phyloP scores from a whole-genome alignment of 768 basidiomycete genomes.

The Kwoniella dendrophila region DNA sequence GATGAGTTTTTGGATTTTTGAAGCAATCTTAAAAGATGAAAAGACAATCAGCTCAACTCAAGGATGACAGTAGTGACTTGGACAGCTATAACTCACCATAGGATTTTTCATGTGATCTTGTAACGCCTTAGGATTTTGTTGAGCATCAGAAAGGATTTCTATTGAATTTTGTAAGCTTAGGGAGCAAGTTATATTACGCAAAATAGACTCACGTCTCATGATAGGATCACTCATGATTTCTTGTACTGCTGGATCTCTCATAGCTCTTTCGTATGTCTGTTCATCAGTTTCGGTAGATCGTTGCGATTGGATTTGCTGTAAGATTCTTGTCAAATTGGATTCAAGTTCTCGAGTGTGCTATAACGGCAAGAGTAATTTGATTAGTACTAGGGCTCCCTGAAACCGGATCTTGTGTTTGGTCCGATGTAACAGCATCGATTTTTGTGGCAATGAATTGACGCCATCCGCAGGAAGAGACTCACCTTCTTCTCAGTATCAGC shows the following conservation, averaged over 20 bases:
- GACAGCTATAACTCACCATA: constrained; percentile 35
- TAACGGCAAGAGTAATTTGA: not conserved
- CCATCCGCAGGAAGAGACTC: too few species aligned
- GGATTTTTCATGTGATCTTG: constrained; percentile 94
- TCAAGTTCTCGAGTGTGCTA: constrained; percentile 77
- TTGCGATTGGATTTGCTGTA: constrained; percentile 75
- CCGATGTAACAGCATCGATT: not conserved
- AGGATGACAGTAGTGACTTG: not conserved
- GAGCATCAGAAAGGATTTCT: constrained; percentile 86
- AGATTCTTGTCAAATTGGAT: constrained; percentile 75
- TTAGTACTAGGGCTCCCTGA: not conserved
- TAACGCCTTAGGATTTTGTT: constrained; percentile 80
- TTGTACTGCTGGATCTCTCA: constrained; percentile 93
- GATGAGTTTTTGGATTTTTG: constrained; percentile 57
- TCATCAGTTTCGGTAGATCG: constrained; percentile 86
- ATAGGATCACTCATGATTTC: constrained; percentile 48
- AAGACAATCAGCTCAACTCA: not conserved
- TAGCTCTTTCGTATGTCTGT: constrained; percentile 86
- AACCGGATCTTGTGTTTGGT: constrained; percentile 6
- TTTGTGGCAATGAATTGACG: too few species aligned
- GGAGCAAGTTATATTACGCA: too few species aligned
- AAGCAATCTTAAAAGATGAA: constrained; percentile 25
- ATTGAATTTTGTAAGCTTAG: constrained; percentile 23
- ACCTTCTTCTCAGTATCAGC: constrained; percentile 74
- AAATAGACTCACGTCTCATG: constrained; percentile 17